phyloP scores from a whole-genome alignment of 371 early-diverging fungal species.

The Entomophthora muscae region DNA sequence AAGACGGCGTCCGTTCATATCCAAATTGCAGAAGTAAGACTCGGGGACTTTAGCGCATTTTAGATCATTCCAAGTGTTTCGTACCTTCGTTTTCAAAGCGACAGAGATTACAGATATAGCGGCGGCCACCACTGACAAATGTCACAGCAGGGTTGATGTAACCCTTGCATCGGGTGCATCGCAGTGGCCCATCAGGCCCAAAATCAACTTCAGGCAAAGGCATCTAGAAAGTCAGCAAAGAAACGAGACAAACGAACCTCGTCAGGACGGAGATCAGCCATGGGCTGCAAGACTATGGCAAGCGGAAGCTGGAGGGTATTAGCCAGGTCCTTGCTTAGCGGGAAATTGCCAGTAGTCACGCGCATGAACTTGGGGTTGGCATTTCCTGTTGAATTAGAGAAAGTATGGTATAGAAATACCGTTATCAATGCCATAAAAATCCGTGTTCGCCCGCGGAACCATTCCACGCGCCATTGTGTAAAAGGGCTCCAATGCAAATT shows the following conservation, averaged over 20 bases:
- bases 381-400: conserved; percentile 34
- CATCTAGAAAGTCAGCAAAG: conserved; percentile 18
- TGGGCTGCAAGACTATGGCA: conserved; percentile 79
- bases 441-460: conserved; percentile 64
- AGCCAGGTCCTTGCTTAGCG: conserved; percentile 56
- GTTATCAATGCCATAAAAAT: conserved; percentile 68
- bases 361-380: conserved; percentile 87
- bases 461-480: conserved; percentile 40
- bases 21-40: conserved; percentile 81
- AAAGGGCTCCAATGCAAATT: conserved; percentile 40
- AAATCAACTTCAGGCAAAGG: conserved; percentile 75
- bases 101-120: conserved; percentile 87
- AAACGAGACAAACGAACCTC: conserved; percentile 26
- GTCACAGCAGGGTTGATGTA: conserved; percentile 83
- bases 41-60: conserved; percentile 31
- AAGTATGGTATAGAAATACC: conserved; percentile 20
- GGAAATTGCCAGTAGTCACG: conserved; percentile 65
- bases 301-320: conserved; percentile 62
- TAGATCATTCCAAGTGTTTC: background rate
- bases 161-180: conserved; percentile 82
- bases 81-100: conserved; percentile 59
- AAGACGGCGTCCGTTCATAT: conserved; percentile 73
- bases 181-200: conserved; percentile 76
- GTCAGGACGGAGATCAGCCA: conserved; percentile 52
- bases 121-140: conserved; percentile 76